A percentile compares a stretch with the other conserved stretches of the same genome.
These are phyloP conservation scores for Crepidotus variabilis DNA, from an alignment of 768 basidiomycete species.

Conservation along the genomic window DNA sequence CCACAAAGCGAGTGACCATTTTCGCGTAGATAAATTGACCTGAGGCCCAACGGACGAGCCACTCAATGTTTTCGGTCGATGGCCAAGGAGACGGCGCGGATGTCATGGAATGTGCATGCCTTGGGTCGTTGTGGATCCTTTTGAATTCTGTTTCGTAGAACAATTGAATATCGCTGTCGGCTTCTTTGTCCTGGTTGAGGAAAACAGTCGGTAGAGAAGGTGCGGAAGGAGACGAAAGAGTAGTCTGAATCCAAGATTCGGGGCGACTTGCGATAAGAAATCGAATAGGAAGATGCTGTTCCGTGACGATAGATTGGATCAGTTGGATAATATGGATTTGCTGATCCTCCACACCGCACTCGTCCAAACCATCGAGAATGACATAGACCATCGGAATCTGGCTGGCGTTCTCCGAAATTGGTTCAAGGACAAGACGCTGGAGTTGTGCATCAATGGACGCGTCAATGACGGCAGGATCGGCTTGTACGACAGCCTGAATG, in stretches of 20 bases:
- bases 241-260: no score
- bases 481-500: conserved; percentile 1
- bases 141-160: no score
- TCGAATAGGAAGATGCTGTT: conserved; percentile 1
- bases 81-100: conserved; percentile 9
- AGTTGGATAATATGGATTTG: not conserved
- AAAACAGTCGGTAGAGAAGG: not conserved
- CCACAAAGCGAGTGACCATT: no score
- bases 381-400: not conserved
- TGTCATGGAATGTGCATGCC: no score
- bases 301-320: not conserved
- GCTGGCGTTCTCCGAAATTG: not conserved
- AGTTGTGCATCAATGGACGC: conserved; percentile 6
- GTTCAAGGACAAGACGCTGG: conserved; percentile 3
- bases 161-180: no score
- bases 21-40: no score
- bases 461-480: conserved; percentile 3
- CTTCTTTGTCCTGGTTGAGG: no score
- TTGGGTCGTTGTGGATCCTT: conserved; percentile 3
- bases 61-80: not conserved
- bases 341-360: no score
- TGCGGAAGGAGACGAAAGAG: not conserved
- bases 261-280: conserved; percentile 11
- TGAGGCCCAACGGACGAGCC: conserved; percentile 12
- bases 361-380: conserved; percentile 12